Evolutionary conservation across 2,329 filamentous ascomycete genomes (phyloP), one percentile per base, ranked within the genome.

Genomic region (Ceratocystis alfenasii): DNA sequence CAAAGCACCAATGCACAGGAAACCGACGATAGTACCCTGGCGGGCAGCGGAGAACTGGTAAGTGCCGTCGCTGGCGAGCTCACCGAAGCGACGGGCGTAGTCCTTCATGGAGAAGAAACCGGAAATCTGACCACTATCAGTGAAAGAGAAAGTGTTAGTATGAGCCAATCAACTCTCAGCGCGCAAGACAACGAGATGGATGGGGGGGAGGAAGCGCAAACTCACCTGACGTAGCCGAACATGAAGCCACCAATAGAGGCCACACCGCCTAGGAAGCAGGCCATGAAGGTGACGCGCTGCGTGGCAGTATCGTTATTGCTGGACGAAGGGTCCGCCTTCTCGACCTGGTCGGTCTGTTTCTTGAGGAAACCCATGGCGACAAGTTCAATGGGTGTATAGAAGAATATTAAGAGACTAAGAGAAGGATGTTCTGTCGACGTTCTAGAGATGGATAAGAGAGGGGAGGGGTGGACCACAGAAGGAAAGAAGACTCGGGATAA

Each of bases 91-190:
- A 2, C 70, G 68, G 41, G 77, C 74, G 68, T 80, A 87, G 72
- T 87, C 79, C 1, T 73, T 61, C 83, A 86, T 86, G 65, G 78
- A 74, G 69, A 87, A 81, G 74, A 85, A 86, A 64, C 84, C 84
- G 4, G 78, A 82, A 53, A 83, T 82, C 70, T 85, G 82, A 74
- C 83, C 83, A 71, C 80, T 82, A 60, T 62, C 8, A 15, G 25
- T 0, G 59, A 33, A 57, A 68, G 10, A 65, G 44, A 60, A 36
- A 10, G 12, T 17, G 57, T 65, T 65, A 57, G 62, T 44, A 57
- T 3, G 33, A 36, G 33, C 2, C 33, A 10, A 36, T 36, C 33
- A 36, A 36, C 33, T 36, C 33, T 12, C 8, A 7, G 33, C 33
- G 33, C 33, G 2, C 33, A 28, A 5, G 46, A 30, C 3, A 22